phyloP scores from a whole-genome alignment of 352 stramenopile genomes.

The Pythium sp. region DNA sequence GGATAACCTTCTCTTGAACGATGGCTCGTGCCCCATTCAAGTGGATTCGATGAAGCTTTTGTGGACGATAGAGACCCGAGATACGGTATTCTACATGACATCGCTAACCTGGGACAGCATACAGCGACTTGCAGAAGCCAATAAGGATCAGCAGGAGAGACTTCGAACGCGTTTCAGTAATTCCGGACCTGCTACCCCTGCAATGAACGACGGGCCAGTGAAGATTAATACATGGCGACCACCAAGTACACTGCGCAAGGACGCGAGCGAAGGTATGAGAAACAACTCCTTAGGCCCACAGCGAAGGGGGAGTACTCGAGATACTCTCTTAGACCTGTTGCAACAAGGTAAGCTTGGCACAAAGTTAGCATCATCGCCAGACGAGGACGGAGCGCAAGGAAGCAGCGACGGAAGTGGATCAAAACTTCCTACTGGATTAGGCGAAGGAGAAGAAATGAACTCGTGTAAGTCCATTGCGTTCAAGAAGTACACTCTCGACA shows the following conservation, averaged over 20 bases:
- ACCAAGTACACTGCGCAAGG: neutral
- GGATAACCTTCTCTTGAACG: constrained; percentile 69
- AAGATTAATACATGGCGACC: constrained; percentile 4
- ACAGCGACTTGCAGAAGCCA: constrained; percentile 38
- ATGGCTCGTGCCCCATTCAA: constrained; percentile 75
- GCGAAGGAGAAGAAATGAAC: constrained; percentile 16
- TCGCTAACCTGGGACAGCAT: constrained; percentile 52
- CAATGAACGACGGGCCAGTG: neutral
- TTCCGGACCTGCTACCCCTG: neutral
- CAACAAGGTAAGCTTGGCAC: constrained; percentile 73
- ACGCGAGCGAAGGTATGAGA: neutral
- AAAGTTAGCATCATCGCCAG: constrained; percentile 19
- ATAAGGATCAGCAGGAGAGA: constrained; percentile 17
- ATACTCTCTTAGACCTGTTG: constrained; percentile 66
- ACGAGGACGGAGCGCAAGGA: constrained; percentile 19
- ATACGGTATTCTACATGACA: constrained; percentile 72
- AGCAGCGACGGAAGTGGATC: constrained; percentile 12
- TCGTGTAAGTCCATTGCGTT: constrained; percentile 35
- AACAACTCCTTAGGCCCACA: neutral
- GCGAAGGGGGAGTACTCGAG: constrained; percentile 45
- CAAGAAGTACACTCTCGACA: constrained; percentile 76
- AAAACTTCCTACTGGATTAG: constrained; percentile 6
- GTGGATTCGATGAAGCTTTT: constrained; percentile 78
- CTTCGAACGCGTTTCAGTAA: neutral
- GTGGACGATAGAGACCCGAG: constrained; percentile 76